Evolutionary conservation across 805 yeast genomes (phyloP), one percentile per base, ranked within the genome.

Genomic region (Saturnispora bothae): DNA sequence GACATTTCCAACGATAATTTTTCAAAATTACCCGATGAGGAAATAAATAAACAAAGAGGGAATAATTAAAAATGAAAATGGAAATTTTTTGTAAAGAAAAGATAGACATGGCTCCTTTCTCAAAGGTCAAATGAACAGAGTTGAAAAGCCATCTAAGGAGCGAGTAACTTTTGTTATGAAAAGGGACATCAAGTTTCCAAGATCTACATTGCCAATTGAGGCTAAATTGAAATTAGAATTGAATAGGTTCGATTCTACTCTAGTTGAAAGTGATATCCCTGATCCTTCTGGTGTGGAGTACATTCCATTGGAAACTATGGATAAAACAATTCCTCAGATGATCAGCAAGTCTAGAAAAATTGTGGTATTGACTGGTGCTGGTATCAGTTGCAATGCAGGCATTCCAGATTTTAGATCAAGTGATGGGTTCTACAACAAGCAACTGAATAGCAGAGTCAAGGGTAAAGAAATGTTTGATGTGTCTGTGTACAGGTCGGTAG

Each of bases 371-470:
- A 86, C 96, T 0, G 97, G 98, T 6, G 98, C 98, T 2, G 98
- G 98, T 1, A 85, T 89, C 42, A 84, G 96, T 13, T 85, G 96
- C 55, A 84, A 83, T 54, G 96, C 97, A 1, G 97, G 98, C 0
- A 92, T 89, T 33, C 98, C 98, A 3, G 97, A 89, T 55, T 88
- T 88, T 56, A 68, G 97, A 40, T 82, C 94, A 4, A 64, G 77
- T 8, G 73, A 80, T 47, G 97, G 97, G 2, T 67, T 88, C 8
- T 88, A 89, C 60, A 76, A 80, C 43, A 42, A 42, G 21, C 39
- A 29, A 9, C 4, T 42, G 28, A 70, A 73, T 48, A 81, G 88
- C 1, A 68, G 66, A 30, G 52, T 52, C n/a, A 79, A 77, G 48
- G 97, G 97, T 4, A 83, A 84, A 51, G 98, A 89, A 45, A 69